These are phyloP conservation scores for Aeschynomene evenia DNA, from an alignment of 306 rosid species.

Conservation along the genomic window DNA sequence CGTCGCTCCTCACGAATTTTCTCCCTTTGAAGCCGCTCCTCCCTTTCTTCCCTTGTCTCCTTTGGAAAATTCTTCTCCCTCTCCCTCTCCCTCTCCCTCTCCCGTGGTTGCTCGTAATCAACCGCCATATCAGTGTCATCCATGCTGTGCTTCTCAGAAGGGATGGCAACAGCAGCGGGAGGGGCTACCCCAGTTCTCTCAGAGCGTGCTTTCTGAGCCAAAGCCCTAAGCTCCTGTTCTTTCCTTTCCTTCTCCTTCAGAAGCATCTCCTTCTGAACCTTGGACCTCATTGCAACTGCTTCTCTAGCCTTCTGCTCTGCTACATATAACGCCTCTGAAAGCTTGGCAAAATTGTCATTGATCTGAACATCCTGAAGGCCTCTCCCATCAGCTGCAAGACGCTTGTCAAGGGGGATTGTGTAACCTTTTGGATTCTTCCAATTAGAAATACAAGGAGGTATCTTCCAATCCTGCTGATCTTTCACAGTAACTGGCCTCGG, in stretches of 20 bases:
- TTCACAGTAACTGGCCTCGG: slow-evolving; percentile 88
- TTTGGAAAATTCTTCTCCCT: slow-evolving; percentile 55
- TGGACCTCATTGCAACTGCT: slow-evolving; percentile 85
- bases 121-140: slow-evolving; percentile 53
- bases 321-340: slow-evolving; percentile 77
- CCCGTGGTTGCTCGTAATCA: slow-evolving; percentile 56
- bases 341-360: slow-evolving; percentile 83
- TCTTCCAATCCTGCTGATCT: slow-evolving; percentile 95
- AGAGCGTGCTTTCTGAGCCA: slow-evolving; percentile 81
- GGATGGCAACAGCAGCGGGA: slow-evolving; percentile 43
- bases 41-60: slow-evolving; percentile 76
- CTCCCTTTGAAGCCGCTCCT: slow-evolving; percentile 63
- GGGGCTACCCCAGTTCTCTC: slow-evolving; percentile 79
- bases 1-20: slow-evolving; percentile 87
- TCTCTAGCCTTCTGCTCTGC: slow-evolving; percentile 95
- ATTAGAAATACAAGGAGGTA: slow-evolving; percentile 87
- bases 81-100: slow-evolving; percentile 40
- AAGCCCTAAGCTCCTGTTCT: slow-evolving; percentile 70
- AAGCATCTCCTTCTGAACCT: slow-evolving; percentile 86
- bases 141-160: slow-evolving; percentile 46
- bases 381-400: slow-evolving; percentile 86
- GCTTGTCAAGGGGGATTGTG: slow-evolving; percentile 85
- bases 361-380: slow-evolving; percentile 92
- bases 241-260: slow-evolving; percentile 86
- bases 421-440: slow-evolving; percentile 98